Evolutionary conservation across 192 early-diverging fungal genomes (phyloP), one percentile per base, ranked within the genome.

Genomic region (Coemansia sp.): DNA sequence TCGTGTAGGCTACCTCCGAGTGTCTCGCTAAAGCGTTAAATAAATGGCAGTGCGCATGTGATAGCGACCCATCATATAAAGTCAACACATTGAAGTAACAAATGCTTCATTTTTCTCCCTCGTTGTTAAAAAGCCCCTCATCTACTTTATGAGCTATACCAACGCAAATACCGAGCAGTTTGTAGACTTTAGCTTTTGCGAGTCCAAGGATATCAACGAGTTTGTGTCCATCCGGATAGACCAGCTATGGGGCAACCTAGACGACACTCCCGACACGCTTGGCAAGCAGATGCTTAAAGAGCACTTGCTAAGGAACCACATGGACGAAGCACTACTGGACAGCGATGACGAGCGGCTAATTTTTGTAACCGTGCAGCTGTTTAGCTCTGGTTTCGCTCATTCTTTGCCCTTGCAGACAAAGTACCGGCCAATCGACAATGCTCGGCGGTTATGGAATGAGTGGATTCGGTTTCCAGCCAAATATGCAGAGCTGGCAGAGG

Each of bases 391-490:
- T 5, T 62, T 76, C n/a, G 66, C 72, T 16, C 40, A 62, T 11
- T 76, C 72, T 3, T 23, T 76, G 44, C 72, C 72, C 7, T 43
- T 76, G 39, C 72, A 76, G 57, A 76, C 72, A 61, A 76, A 76
- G 42, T 65, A 76, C 58, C 44, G 15, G 17, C 31, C 8, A 3
- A 65, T 51, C 39, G 31, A 56, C 4, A 45, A 40, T 39, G 39
- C n/a, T 10, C 51, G 38, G 7, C 66, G 53, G 62, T 60, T 50
- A 18, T 96, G 93, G 93, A 88, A 93, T 69, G 93, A 98, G 80
- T 96, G 96, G 93, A 66, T 98, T 10, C 71, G 80, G 14, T 80
- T 98, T 28, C 96, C 96, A 5, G 76, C 94, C 47, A 90, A 88
- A 63, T 94, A 91, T 74, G 69, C 83, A 6, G 93, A 96, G 63